phyloP scores from a whole-genome alignment of 805 yeast species.

The Schwanniomyces sp. region DNA sequence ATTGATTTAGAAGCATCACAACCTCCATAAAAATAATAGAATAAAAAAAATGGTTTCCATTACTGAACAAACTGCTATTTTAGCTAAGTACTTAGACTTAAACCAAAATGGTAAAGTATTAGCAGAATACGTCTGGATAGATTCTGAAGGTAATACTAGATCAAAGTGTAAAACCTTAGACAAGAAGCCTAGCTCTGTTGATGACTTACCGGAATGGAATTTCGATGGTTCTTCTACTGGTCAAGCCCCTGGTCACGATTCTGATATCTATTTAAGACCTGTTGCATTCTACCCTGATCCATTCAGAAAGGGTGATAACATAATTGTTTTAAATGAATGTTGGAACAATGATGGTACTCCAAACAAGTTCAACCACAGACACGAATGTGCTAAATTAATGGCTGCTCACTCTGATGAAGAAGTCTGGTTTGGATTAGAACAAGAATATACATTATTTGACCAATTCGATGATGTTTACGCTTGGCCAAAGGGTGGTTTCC shows the following conservation, averaged over 20 bases:
- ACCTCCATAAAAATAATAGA: not conserved
- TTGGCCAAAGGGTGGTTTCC: slow-evolving; percentile 99
- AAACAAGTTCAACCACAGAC: slow-evolving; percentile 97
- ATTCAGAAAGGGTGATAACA: slow-evolving; percentile 96
- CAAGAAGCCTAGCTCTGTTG: slow-evolving; percentile 66
- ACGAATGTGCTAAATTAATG: slow-evolving; percentile 93
- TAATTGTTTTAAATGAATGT: slow-evolving; percentile 92
- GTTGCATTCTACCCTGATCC: slow-evolving; percentile 95
- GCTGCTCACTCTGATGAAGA: slow-evolving; percentile 81
- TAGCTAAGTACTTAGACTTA: slow-evolving; percentile 79
- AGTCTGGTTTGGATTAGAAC: slow-evolving; percentile 98
- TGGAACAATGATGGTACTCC: slow-evolving; percentile 99
- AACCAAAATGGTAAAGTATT: slow-evolving; percentile 83
- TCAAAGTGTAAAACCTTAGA: slow-evolving; percentile 89
- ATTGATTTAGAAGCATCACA: not conserved
- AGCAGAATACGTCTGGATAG: slow-evolving; percentile 99
- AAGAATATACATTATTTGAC: slow-evolving; percentile 96
- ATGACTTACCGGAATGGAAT: slow-evolving; percentile 98
- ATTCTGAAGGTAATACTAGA: slow-evolving; percentile 85
- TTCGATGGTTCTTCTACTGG: slow-evolving; percentile 98
- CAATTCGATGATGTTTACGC: slow-evolving; percentile 88
- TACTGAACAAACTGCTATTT: slow-evolving; percentile 72
- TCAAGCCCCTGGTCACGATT: slow-evolving; percentile 98
- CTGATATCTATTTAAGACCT: slow-evolving; percentile 95
- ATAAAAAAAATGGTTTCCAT: slow-evolving; percentile 14